Evolutionary conservation across 2,329 filamentous ascomycete genomes (phyloP).

Genomic region (Xylariaceae sp.): DNA sequence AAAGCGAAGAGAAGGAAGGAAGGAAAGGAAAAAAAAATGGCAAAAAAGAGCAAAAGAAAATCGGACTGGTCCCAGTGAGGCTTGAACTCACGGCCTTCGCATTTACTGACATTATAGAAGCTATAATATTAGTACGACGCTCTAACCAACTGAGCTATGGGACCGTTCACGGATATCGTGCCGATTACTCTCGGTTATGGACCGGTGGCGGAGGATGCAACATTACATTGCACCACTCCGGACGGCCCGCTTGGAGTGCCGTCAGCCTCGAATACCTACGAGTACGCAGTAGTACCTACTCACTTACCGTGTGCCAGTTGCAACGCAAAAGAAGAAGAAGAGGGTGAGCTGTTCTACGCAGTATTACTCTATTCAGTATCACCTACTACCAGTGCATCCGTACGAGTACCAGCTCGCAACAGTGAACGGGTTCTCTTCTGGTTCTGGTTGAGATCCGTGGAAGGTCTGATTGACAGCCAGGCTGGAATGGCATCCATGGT

Average conservation of each 20-base stretch:
- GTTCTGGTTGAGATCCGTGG: not conserved
- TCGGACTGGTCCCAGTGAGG: not conserved
- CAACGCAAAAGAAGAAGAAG: no score
- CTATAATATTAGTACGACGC: conserved; percentile 2
- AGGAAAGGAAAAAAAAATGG: not conserved
- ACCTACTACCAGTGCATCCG: no score
- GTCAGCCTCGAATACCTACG: no score
- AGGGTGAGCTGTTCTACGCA: not conserved
- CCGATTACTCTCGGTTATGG: no score
- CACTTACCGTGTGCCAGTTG: no score
- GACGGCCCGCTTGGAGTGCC: no score
- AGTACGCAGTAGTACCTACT: no score
- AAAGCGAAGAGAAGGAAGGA: no score
- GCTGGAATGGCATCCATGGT: not conserved
- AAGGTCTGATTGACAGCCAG: not conserved
- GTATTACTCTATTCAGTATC: not conserved
- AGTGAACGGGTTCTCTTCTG: not conserved
- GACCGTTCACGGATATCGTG: not conserved
- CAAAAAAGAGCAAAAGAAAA: not conserved
- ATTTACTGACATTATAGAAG: not conserved
- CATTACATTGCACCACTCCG: no score
- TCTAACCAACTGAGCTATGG: conserved; percentile 3
- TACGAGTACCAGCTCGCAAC: not conserved
- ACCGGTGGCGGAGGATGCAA: no score
- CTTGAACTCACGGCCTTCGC: conserved; percentile 3